Conservation (phyloP, 2,329 filamentous ascomycete genomes). For the Amauroascus niger region DNA sequence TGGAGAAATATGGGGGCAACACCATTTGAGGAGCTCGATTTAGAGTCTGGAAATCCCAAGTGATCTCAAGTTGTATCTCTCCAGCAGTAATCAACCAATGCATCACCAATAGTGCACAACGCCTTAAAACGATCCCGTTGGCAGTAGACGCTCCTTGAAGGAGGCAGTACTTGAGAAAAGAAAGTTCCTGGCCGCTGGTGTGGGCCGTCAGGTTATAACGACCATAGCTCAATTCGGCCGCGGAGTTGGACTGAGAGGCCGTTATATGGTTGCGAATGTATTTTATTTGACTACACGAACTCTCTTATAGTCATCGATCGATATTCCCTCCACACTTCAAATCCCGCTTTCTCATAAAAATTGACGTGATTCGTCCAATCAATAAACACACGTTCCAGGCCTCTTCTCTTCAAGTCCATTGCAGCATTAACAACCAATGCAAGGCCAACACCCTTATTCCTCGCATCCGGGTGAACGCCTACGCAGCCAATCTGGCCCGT, state of each 20-base stretch:
- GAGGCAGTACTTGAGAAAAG: too few relatives aligned
- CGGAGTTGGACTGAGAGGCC: neutral
- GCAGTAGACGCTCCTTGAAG: too few relatives aligned
- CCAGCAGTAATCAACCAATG: neutral
- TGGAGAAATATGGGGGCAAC: slow-evolving; percentile 40
- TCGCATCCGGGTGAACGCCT: slow-evolving; percentile 32
- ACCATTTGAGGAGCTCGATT: slow-evolving; percentile 30
- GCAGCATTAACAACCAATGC: slow-evolving; percentile 38
- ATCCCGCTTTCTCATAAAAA: slow-evolving; percentile 40
- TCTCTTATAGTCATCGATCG: slow-evolving; percentile 20
- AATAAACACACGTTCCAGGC: slow-evolving; percentile 29
- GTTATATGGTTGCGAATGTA: neutral
- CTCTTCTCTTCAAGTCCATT: slow-evolving; percentile 13
- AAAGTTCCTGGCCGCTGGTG: too few relatives aligned
- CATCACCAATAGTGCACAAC: neutral
- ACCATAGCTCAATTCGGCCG: too few relatives aligned
- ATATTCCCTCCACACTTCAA: slow-evolving; percentile 35
- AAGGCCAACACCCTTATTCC: slow-evolving; percentile 35
- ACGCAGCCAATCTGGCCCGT: slow-evolving; percentile 40
- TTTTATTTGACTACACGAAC: slow-evolving; percentile 4
- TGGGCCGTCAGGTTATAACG: too few relatives aligned
- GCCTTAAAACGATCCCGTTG: too few relatives aligned
- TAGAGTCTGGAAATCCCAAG: neutral
- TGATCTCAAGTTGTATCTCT: neutral
- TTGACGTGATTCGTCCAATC: slow-evolving; percentile 28